Evolutionary conservation across 345 rosid species (phyloP).

Genomic region (Chamaenerion angustifolium): DNA sequence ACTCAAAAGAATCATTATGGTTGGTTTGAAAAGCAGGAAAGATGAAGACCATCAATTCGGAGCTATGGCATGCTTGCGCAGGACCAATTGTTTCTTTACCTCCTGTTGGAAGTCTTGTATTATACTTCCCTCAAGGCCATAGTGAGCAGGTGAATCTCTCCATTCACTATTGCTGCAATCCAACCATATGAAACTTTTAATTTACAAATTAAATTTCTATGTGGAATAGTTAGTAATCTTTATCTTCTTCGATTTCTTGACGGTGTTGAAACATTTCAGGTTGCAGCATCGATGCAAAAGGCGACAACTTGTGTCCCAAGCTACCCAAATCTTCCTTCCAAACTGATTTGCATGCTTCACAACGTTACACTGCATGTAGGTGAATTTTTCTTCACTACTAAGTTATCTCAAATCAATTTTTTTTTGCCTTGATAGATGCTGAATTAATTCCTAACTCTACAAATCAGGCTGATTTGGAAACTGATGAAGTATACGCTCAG

Average conservation of each 20-base stretch:
- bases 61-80: slow-evolving; percentile 97
- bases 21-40: slow-evolving; percentile 43
- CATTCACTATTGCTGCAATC: background rate
- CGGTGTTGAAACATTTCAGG: slow-evolving; percentile 27
- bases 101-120: slow-evolving; percentile 85
- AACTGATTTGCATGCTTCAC: slow-evolving; percentile 60
- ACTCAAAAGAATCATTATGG: background rate
- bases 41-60: slow-evolving; percentile 70
- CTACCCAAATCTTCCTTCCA: slow-evolving; percentile 65
- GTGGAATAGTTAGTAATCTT: no score
- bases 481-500: slow-evolving; percentile 72
- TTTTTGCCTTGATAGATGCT: no score
- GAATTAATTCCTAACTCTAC: slow-evolving; percentile 2
- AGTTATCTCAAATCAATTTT: no score
- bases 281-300: slow-evolving; percentile 70
- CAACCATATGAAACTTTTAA: background rate
- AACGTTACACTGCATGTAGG: slow-evolving; percentile 60
- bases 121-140: slow-evolving; percentile 97
- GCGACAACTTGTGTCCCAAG: slow-evolving; percentile 52
- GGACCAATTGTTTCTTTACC: slow-evolving; percentile 92
- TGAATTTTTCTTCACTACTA: slow-evolving; percentile 3
- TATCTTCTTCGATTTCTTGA: no score
- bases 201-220: no score
- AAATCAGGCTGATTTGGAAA: slow-evolving; percentile 58
- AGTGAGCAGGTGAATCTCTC: slow-evolving; percentile 71